Evolutionary conservation across 129 eudicot genomes (phyloP).

Genomic region (Artemisia tridentata): DNA sequence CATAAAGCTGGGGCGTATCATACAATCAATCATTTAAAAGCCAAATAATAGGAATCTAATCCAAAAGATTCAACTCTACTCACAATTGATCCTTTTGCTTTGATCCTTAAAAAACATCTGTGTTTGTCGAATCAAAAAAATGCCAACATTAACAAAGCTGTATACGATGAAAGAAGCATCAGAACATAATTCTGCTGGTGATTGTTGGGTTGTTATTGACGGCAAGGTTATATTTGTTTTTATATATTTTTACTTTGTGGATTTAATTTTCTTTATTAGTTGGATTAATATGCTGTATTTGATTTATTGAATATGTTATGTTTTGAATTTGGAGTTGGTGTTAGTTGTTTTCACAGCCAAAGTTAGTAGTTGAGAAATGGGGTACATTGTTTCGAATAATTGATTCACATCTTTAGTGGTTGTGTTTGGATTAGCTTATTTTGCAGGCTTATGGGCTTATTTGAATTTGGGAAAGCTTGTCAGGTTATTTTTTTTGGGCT

Average conservation of each 20-base stretch:
- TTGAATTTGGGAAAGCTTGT: too few species aligned
- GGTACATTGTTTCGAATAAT: neutral
- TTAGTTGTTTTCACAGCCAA: neutral
- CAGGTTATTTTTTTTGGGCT: too few species aligned
- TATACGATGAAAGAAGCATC: slow-evolving; percentile 76
- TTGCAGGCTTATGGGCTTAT: too few species aligned
- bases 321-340: neutral
- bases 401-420: too few species aligned
- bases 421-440: too few species aligned
- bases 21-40: too few species aligned
- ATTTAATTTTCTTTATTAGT: neutral
- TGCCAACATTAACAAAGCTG: slow-evolving; percentile 85
- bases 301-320: too few species aligned
- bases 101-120: too few species aligned
- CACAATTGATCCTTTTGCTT: neutral
- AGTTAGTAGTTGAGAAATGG: neutral
- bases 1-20: too few species aligned
- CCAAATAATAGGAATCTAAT: too few species aligned
- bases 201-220: slow-evolving; percentile 86
- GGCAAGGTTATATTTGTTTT: slow-evolving; percentile 79
- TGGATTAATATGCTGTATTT: too few species aligned
- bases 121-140: slow-evolving; percentile 5
- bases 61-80: neutral
- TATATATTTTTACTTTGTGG: neutral
- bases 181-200: slow-evolving; percentile 72